Evolutionary conservation across 73 alveolate species (phyloP).

Genomic region (Halteria grandinella): DNA sequence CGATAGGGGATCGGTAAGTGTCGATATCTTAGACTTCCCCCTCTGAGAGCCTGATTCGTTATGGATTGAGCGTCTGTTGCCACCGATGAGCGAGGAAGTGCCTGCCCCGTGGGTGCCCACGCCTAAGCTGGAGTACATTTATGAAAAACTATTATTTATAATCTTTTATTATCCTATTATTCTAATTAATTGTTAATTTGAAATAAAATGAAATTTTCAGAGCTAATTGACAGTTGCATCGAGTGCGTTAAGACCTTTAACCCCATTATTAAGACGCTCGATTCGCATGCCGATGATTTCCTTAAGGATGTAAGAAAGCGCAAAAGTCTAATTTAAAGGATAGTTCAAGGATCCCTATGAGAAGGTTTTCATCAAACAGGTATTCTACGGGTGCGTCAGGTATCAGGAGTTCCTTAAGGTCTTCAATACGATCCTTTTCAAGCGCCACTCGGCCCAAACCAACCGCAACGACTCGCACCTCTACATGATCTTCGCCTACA

Average conservation of each 20-base stretch:
- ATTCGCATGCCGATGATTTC: conserved; percentile 84
- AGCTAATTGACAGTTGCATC: conserved; percentile 80
- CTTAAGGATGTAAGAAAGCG: conserved; percentile 68
- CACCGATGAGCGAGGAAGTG: no score
- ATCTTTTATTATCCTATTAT: no score
- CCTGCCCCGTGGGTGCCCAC: no score
- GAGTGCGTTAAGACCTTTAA: conserved; percentile 82
- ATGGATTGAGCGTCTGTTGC: no score
- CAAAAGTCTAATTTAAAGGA: no score
- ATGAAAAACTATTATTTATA: no score
- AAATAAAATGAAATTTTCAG: conserved; percentile 84
- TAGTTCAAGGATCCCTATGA: conserved; percentile 69
- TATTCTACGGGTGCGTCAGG: conserved; percentile 89
- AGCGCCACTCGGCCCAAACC: conserved; percentile 77
- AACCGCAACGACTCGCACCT: conserved; percentile 94
- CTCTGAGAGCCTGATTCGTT: no score
- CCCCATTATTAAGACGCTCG: conserved; percentile 87
- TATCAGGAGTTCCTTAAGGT: conserved; percentile 90
- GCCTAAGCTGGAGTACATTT: no score
- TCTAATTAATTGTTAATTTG: no score
- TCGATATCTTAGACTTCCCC: no score
- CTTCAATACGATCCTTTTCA: conserved; percentile 80
- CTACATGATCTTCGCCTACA: conserved; percentile 87
- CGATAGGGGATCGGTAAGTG: conserved; percentile 35
- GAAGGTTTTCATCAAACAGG: conserved; percentile 86